Evolutionary conservation across 2,329 filamentous ascomycete species (phyloP).

Genomic region (Colletotrichum sp.): DNA sequence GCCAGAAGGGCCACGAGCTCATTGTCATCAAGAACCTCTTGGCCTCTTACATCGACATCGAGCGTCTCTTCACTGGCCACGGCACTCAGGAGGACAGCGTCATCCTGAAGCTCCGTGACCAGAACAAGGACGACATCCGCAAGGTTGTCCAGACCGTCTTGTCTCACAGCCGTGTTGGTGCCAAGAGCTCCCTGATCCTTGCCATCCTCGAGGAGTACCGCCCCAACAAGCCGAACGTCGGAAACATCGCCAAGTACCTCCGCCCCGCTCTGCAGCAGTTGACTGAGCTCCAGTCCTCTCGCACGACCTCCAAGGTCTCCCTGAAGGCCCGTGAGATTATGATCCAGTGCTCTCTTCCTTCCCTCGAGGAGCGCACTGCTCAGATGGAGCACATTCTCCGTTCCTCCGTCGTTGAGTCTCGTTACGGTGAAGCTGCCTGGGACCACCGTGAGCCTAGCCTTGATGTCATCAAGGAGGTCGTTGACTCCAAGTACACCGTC

Average conservation of each 20-base stretch:
- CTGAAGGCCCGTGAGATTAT: constrained; percentile 97
- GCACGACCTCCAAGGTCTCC: constrained; percentile 88
- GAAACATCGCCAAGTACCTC: constrained; percentile 88
- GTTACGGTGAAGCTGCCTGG: constrained; percentile 96
- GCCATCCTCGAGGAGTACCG: constrained; percentile 94
- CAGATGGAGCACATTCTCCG: constrained; percentile 99
- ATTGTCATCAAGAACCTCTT: constrained; percentile 80
- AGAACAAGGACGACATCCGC: constrained; percentile 90
- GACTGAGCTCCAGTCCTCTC: constrained; percentile 85
- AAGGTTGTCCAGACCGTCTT: constrained; percentile 89
- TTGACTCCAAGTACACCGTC: constrained; percentile 98
- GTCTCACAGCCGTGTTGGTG: constrained; percentile 88
- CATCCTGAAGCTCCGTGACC: constrained; percentile 89
- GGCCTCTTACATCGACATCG: constrained; percentile 80
- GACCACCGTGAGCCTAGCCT: constrained; percentile 93
- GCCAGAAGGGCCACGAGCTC: constrained; percentile 90
- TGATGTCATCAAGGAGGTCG: constrained; percentile 93
- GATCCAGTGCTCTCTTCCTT: constrained; percentile 96
- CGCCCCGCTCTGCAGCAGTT: constrained; percentile 82
- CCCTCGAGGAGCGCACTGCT: constrained; percentile 88
- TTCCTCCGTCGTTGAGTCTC: constrained; percentile 94
- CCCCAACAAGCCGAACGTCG: constrained; percentile 89
- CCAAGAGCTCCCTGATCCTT: constrained; percentile 92
- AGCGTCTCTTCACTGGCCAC: constrained; percentile 85
- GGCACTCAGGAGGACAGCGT: constrained; percentile 91